Evolutionary conservation across 805 yeast species (phyloP).

Genomic region (Naumovozyma baii): DNA sequence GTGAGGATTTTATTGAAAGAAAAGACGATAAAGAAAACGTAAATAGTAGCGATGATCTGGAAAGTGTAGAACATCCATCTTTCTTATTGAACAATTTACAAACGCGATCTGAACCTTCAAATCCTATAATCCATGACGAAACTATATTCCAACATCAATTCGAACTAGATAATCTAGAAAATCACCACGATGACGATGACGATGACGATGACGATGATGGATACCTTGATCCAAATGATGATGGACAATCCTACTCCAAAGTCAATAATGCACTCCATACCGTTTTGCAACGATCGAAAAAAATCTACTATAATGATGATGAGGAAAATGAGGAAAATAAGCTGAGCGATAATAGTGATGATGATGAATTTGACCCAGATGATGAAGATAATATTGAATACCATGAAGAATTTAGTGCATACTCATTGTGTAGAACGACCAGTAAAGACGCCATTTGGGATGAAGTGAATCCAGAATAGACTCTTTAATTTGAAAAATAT

Average conservation of each 20-base stretch:
- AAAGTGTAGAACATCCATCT: conserved; percentile 1
- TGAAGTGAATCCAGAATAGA: conserved; percentile 19
- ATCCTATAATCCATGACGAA: conserved; percentile 12
- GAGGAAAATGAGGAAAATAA: conserved; percentile 15
- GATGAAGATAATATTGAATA: conserved; percentile 15
- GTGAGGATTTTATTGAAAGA: conserved; percentile 4
- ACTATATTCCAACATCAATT: conserved; percentile 36
- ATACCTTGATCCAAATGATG: conserved; percentile 73
- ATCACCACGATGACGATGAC: not conserved
- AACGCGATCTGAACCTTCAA: conserved; percentile 10
- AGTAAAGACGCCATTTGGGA: conserved; percentile 29
- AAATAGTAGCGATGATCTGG: conserved; percentile 4
- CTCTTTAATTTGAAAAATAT: too few species aligned
- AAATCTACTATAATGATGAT: conserved; percentile 10
- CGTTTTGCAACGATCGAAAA: conserved; percentile 21
- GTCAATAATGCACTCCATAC: conserved; percentile 49
- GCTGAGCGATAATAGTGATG: conserved; percentile 9
- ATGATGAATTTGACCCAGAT: conserved; percentile 13
- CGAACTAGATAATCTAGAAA: conserved; percentile 31
- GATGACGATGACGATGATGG: conserved; percentile 48
- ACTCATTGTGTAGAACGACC: conserved; percentile 25
- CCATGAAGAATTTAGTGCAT: conserved; percentile 29
- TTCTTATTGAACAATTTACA: conserved; percentile 10
- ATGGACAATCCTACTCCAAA: conserved; percentile 64
- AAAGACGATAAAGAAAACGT: conserved; percentile 10